Evolutionary conservation across 495 filamentous ascomycete genomes (phyloP), one percentile per base, ranked within the genome.

Genomic region (Hyaloscypha hepaticicola): DNA sequence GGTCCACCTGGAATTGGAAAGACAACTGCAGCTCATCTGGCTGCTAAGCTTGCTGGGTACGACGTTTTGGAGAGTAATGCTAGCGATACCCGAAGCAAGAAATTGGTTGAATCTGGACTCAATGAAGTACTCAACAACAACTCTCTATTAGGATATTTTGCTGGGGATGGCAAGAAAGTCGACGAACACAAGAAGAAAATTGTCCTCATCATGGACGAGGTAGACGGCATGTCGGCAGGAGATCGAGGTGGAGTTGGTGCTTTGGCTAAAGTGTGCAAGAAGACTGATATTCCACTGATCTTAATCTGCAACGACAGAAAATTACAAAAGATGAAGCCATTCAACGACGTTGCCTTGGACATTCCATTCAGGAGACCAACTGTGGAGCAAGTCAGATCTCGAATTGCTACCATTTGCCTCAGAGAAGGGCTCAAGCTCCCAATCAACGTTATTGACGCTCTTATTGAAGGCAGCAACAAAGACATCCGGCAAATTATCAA

Each of bases 401-500:
- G 95, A 34, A 89, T 99, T 66, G 92, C 90, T 77, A 97, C 95
- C 2, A 96, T 99, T 60, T 96, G 93, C 69, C 95, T 88, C 77
- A 83, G 96, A 68, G 95, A 99, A 76, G 88, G 88, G 25, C 72
- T 99, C 55, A 96, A 92, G 73, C 83, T 99, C 27, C 90, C 96
- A 1, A 77, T 86, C 8, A 87, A 85, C 63, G 95, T 96, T n/a
- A 84, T 98, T 68, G 93, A 98, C 72, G 89, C 92, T 28, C 84
- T 99, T 27, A 96, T 99, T 66, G 94, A 97, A 77, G 95, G 95
- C 12, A 96, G 88, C 33, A 87, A 92, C 73, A 89, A 93, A 41
- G 95, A 99, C 77, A 99, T 99, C 70, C 89, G 95, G 9, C 95
- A 98, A 74, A 90, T 98, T 51, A 93, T 99, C 77, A 99, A 99